Base-by-base conservation (phyloP, 2,329 filamentous ascomycete genomes). In the Colletotrichum chlorophyti region DNA sequence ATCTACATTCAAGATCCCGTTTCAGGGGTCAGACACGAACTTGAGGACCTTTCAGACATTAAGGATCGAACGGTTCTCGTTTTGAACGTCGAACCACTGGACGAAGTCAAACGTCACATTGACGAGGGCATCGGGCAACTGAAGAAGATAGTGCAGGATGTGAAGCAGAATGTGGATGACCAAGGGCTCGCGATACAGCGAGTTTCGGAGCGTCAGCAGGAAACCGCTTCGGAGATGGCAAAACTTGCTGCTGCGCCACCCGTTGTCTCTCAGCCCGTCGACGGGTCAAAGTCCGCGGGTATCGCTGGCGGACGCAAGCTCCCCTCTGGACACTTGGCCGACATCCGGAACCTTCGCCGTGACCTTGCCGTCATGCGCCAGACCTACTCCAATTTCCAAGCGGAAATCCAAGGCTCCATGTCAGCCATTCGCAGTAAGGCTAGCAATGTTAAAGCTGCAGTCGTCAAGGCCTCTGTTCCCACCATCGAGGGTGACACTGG, bases 1-100 rank as follows among this genome's bases (percentile, higher is more conserved):
- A 98, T 99, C 14, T 97, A 99, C 72, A 95, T 99, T 14, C 95
- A 99, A 72, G 95, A 99, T 71, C 90, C 93, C 0, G 84, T 97
- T 3, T 98, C 95, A 8, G 95, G 95, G 1, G 91, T 99, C n/a
- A 89, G 95, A 14, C 94, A 99, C 72, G 95, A 99, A 75, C 78
- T 99, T 21, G 95, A 99, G 72, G 95, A 99, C 69, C 79, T 99
- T 26, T 85, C 81, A 15, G 95, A 99, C 70, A 91, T 99, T 67
- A 97, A 96, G 74, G 95, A 99, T 71, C 86, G 94, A 26, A 93
- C 93, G 2, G 95, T 99, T 1, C 81, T 99, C n/a, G 96, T 95
- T 0, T 79, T 99, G 37, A 99, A 99, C 66, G 84, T 98, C 1
- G 95, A 99, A 69, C 85, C 89, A 14, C 82, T 99, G 5, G 95